Evolutionary conservation across 495 filamentous ascomycete species (phyloP), one percentile per base, ranked within the genome.

Genomic region (Neohortaea acidophila): DNA sequence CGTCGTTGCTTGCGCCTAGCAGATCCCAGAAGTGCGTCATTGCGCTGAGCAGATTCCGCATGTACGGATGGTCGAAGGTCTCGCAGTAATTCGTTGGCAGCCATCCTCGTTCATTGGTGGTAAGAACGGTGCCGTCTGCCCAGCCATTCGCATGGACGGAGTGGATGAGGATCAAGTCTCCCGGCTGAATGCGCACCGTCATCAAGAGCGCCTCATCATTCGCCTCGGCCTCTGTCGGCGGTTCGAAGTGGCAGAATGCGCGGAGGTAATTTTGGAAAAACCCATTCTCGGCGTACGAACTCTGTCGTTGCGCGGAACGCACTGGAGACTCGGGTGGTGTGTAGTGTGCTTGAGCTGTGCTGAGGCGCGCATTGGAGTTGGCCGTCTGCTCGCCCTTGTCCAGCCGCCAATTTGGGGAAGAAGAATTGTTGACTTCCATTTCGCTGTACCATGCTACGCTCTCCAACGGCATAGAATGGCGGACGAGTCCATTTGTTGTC

Each of bases 41-140:
- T 1, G 89, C 85, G 44, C 81, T 82, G 19, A 99, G 66, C 21
- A 96, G 68, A 41, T 72, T 79, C 41, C 77, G 74, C 68, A 94
- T 87, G 35, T 81, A 73, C 15, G 83, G 66, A 32, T 84, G 79
- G 45, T 93, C 81, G 56, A 94, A 99, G 9, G 81, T 70, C 55
- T 94, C 84, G 64, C 91, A 99, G 56, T 96, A 96, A 57, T 99
- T 99, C 2, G 91, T 96, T 21, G 91, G 91, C 41, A 99, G 64
- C 91, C 91, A 99, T 40, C 91, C 91, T 50, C 91, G 72, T 39
- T 79, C 79, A 13, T 87, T 89, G 10, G 83, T 80, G 37, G 80
- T 70, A 37, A 99, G 60, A 30, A 94, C 65, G n/a, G 91, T 99
- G 27, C 91, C 91, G 59, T 99, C 91, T 27, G 89, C 91, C 91